Percentiles rank a stretch among this genome's conserved stretches.
These are phyloP conservation scores for Plasmodium falciparum DNA, from an alignment of 169 alveolate genomes.

Conservation along the genomic window DNA sequence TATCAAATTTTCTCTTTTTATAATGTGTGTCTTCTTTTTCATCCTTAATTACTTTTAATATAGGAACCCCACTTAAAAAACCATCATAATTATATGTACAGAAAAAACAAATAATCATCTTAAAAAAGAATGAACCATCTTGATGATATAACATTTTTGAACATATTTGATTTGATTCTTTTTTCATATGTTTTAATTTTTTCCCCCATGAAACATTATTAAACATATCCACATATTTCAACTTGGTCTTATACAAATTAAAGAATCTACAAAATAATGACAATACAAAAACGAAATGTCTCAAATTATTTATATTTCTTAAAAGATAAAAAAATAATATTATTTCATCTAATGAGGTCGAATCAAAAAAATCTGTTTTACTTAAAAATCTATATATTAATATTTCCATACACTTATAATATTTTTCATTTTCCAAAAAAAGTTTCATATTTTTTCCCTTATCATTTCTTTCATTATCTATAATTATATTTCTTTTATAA, in stretches of 20 bases:
- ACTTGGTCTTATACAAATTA: constrained; percentile 29
- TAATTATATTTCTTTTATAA: constrained; percentile 26
- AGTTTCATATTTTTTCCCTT: not conserved
- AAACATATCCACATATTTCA: not conserved
- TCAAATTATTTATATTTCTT: constrained; percentile 23
- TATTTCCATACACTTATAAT: constrained; percentile 28
- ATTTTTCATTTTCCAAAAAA: not conserved
- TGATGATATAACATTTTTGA: not conserved
- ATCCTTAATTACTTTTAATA: constrained; percentile 32
- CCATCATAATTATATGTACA: constrained; percentile 33
- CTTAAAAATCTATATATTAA: constrained; percentile 32
- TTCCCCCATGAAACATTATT: not conserved
- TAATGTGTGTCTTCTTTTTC: not conserved
- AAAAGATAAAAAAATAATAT: constrained; percentile 27
- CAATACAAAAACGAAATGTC: constrained; percentile 36
- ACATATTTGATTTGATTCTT: not conserved
- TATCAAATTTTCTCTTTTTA: not conserved
- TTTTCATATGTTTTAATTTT: not conserved
- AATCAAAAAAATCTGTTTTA: constrained; percentile 68
- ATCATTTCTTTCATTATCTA: not conserved
- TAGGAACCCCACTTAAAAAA: constrained; percentile 7
- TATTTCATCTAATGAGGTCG: constrained; percentile 24
- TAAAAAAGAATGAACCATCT: constrained; percentile 26
- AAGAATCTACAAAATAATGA: constrained; percentile 53
- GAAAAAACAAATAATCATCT: constrained; percentile 24